These are phyloP conservation scores for Pseudognaphalium luteoalbum DNA, from an alignment of 129 eudicot species.

Conservation along the genomic window DNA sequence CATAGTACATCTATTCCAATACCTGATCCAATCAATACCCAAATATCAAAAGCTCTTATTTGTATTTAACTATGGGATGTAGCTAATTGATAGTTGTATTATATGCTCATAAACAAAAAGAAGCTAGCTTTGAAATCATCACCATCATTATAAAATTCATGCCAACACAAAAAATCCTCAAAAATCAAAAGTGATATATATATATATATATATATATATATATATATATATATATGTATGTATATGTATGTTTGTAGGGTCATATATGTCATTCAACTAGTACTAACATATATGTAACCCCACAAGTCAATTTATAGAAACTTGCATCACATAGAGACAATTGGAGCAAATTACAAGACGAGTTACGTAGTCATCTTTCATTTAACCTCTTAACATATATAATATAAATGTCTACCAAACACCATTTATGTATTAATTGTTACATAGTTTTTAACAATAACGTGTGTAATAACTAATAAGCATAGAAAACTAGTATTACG, in stretches of 20 bases:
- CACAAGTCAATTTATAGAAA: conserved; percentile 21
- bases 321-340: conserved; percentile 37
- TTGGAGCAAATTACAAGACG: conserved; percentile 41
- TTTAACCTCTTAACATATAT: not conserved
- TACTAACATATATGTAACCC: conserved; percentile 25
- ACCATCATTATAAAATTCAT: conserved; percentile 32
- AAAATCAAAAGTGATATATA: conserved; percentile 1
- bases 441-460: conserved; percentile 14
- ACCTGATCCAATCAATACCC: not conserved
- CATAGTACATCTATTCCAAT: not conserved
- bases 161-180: conserved; percentile 27
- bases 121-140: conserved; percentile 57
- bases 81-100: conserved; percentile 10
- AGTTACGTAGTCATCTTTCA: conserved; percentile 25
- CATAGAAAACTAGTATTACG: not conserved
- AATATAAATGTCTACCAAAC: not conserved
- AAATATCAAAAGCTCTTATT: conserved; percentile 13
- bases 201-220: not conserved
- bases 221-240: conserved; percentile 14
- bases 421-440: not conserved
- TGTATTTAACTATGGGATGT: conserved; percentile 25
- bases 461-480: not conserved
- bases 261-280: conserved; percentile 3
- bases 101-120: conserved; percentile 24
- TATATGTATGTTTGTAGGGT: conserved; percentile 10